phyloP scores from a whole-genome alignment of 1,284 basidiomycete genomes.

The Rhodotorula mucilaginosa region DNA sequence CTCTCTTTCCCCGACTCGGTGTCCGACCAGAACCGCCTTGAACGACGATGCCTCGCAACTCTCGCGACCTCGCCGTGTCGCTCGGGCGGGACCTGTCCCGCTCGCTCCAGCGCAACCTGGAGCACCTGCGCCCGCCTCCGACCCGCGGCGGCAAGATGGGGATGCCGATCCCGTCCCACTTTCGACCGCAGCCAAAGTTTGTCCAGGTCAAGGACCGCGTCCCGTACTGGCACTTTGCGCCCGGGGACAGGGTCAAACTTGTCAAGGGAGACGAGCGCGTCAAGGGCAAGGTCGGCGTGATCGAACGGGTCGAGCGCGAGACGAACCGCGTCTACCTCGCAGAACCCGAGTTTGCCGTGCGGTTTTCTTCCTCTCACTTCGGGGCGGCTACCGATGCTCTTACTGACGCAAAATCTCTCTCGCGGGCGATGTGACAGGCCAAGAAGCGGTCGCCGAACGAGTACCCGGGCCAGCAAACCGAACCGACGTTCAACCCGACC shows the following conservation, averaged over 20 bases:
- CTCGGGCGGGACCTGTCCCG: constrained; percentile 21
- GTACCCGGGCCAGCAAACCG: constrained; percentile 36
- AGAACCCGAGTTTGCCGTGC: constrained; percentile 41
- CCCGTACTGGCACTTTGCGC: constrained; percentile 51
- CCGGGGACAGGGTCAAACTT: constrained; percentile 49
- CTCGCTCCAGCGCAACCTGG: constrained; percentile 46
- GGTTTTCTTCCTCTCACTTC: neutral
- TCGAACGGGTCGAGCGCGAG: constrained; percentile 49
- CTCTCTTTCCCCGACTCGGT: neutral
- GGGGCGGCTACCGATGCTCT: no score
- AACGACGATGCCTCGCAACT: neutral
- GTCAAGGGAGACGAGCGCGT: constrained; percentile 46
- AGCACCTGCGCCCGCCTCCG: constrained; percentile 46
- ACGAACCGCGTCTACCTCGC: constrained; percentile 50
- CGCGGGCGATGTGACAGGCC: constrained; percentile 4
- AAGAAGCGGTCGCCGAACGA: constrained; percentile 37
- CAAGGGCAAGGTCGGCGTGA: constrained; percentile 43
- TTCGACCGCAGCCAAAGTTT: constrained; percentile 45
- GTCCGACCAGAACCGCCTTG: neutral
- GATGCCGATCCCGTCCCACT: constrained; percentile 45
- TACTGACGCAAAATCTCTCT: no score
- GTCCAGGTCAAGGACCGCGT: constrained; percentile 51
- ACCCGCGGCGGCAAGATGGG: constrained; percentile 46
- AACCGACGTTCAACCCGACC: constrained; percentile 9
- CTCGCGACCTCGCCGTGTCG: constrained; percentile 11